Conservation (phyloP, 169 alveolate genomes). For the Perkinsus marinus region DNA sequence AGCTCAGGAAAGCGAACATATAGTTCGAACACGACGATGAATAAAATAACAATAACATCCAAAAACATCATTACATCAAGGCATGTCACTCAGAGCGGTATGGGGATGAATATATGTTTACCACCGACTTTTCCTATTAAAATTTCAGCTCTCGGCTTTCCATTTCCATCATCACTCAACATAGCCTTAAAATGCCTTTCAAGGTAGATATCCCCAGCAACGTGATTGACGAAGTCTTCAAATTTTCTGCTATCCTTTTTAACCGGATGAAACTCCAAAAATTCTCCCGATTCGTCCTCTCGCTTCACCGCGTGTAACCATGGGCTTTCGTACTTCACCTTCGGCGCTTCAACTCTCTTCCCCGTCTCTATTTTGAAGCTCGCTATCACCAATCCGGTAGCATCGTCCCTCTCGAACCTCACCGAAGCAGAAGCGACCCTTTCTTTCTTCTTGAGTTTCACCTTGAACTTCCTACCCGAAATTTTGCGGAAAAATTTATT, state of each 20-base stretch:
- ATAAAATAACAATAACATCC: too few relatives aligned
- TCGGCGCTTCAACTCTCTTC: not conserved
- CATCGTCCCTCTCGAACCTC: not conserved
- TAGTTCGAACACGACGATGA: too few relatives aligned
- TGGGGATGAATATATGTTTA: not conserved
- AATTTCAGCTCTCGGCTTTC: not conserved
- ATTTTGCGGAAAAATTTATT: not conserved
- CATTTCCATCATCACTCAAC: not conserved
- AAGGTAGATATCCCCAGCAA: not conserved
- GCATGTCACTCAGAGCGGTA: not conserved
- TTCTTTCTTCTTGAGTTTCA: not conserved
- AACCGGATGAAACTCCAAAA: not conserved
- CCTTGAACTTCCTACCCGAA: not conserved
- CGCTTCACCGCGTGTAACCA: not conserved
- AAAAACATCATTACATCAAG: not conserved
- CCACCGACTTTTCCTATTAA: not conserved
- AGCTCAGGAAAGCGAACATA: too few relatives aligned
- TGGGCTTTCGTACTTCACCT: not conserved
- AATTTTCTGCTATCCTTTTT: not conserved
- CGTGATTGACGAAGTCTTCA: not conserved
- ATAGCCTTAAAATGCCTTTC: not conserved
- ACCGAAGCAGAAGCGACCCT: not conserved
- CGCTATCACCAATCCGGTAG: not conserved
- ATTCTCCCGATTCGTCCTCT: not conserved
- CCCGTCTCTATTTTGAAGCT: not conserved